Evolutionary conservation across 768 basidiomycete genomes (phyloP).

Genomic region (Termitomyces sp.): DNA sequence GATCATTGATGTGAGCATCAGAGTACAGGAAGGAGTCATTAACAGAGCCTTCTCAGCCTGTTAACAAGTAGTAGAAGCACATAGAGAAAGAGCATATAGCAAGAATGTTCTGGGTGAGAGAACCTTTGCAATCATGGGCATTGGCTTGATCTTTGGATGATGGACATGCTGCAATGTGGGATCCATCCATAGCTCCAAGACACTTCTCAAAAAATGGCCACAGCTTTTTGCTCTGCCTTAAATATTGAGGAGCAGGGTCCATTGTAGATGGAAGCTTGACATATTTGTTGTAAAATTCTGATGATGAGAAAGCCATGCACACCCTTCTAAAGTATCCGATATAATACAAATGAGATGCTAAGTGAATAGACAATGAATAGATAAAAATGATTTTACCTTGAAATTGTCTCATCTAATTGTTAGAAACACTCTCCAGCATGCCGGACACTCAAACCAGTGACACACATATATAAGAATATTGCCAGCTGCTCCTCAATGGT

Average conservation of each 20-base stretch:
- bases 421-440: constrained; percentile 17
- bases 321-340: constrained; percentile 1
- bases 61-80: too few species aligned
- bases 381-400: background rate
- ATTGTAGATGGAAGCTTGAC: background rate
- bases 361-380: background rate
- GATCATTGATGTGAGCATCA: too few species aligned
- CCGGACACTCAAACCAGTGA: constrained; percentile 14
- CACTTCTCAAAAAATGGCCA: too few species aligned
- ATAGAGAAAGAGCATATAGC: too few species aligned
- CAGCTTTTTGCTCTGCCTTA: too few species aligned
- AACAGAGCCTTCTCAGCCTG: too few species aligned
- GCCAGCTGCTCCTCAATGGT: constrained; percentile 19
- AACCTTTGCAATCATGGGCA: too few species aligned
- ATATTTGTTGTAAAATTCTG: background rate
- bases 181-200: too few species aligned
- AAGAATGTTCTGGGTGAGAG: too few species aligned
- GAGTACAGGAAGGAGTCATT: too few species aligned
- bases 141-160: too few species aligned
- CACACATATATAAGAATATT: constrained; percentile 24
- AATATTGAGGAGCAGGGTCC: background rate
- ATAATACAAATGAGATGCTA: background rate
- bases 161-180: too few species aligned
- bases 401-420: constrained; percentile 7
- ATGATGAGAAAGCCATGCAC: background rate